These are phyloP conservation scores for Dacryopinax primogenitus DNA, from an alignment of 768 basidiomycete genomes.

Conservation along the genomic window DNA sequence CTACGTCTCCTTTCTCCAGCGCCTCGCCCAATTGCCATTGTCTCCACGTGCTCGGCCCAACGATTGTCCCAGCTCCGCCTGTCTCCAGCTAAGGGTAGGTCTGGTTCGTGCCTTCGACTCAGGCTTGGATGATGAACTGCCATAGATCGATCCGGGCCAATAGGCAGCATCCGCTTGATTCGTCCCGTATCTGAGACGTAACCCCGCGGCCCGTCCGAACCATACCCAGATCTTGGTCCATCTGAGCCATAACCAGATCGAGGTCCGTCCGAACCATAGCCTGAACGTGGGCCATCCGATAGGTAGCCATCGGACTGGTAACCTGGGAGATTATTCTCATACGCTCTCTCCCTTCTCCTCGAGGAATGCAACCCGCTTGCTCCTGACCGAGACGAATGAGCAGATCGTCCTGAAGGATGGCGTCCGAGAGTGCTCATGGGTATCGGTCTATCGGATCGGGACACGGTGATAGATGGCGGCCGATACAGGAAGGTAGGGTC, in stretches of 20 bases:
- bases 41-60: neutral
- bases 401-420: neutral
- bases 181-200: neutral
- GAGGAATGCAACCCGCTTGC: neutral
- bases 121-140: neutral
- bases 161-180: neutral
- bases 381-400: neutral
- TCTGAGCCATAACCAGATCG: slow-evolving; percentile 4
- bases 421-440: neutral
- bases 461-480: neutral
- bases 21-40: neutral
- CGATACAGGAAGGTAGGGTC: slow-evolving; percentile 2
- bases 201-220: neutral
- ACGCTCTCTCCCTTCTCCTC: neutral
- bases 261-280: slow-evolving; percentile 5
- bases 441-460: neutral
- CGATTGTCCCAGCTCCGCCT: slow-evolving; percentile 3
- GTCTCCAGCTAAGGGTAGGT: neutral
- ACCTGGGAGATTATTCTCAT: neutral
- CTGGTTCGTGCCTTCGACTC: neutral
- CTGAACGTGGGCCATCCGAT: neutral
- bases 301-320: slow-evolving; percentile 5
- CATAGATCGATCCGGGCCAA: neutral
- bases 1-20: neutral
- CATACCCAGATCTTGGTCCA: slow-evolving; percentile 1